Base-by-base conservation (phyloP, 2,329 filamentous ascomycete genomes). In the Aspergillus fumigatiaffinis region DNA sequence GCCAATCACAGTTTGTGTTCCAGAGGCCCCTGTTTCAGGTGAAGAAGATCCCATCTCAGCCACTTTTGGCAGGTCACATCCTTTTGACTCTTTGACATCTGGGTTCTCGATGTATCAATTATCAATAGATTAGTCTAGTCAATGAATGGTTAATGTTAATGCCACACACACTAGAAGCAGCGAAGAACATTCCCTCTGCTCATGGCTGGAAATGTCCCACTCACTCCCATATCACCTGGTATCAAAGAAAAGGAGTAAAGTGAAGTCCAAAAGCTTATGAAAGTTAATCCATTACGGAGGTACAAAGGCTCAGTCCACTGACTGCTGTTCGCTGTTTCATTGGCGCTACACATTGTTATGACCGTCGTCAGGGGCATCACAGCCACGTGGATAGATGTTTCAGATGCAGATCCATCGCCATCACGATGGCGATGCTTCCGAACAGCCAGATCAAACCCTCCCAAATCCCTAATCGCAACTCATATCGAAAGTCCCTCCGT, bases 11-110 rank as follows among this genome's bases (percentile, higher is more conserved):
- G 14, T 7, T 35, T 17, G 2, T 38, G 32, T 5, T 38, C 5
- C 32, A 17, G 5, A 7, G 14, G 14, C 14, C 32, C 32, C 7
- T 38, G 42, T 46, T 46, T 46, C 42, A 46, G n/a, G 21, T 23
- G 53, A 53, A 58, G 61, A 59, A 61, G 59, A 56, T 53, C 51
- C 26, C 25, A 54, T 56, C 54, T 61, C 61, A 62, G 55, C 53
- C 54, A 53, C 54, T 48, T 32, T 14, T 32, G 29, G 29, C 10
- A 32, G 29, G 12, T 32, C 29, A 14, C 29, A 32, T 14, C 29
- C 51, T 28, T 44, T 5, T 21, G n/a, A 21, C n/a, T 7, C 4
- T 20, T 44, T 12, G n/a, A 10, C 5, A 7, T 35, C 12, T 14
- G 29, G 12, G 4, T 38, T 38, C 32, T 38, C 3, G 32, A 17